These are phyloP conservation scores for Alternaria solani DNA, from an alignment of 2,329 filamentous ascomycete species.

Conservation along the genomic window DNA sequence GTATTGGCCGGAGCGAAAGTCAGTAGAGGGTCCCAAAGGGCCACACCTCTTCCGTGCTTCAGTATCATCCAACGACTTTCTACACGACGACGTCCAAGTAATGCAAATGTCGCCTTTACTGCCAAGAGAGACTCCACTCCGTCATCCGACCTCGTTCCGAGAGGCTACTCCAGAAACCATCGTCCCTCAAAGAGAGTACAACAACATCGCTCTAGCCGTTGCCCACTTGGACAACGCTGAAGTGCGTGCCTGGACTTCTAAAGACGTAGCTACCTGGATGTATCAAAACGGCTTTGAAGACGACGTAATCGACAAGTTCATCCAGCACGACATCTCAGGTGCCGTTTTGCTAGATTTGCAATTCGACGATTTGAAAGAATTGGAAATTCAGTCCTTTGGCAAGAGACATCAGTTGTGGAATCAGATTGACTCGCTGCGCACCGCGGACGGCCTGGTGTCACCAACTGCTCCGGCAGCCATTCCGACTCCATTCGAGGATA, in stretches of 20 bases:
- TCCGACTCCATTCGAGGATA: slow-evolving; percentile 60
- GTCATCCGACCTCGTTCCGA: slow-evolving; percentile 54
- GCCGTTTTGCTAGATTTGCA: slow-evolving; percentile 88
- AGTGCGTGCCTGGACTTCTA: slow-evolving; percentile 73
- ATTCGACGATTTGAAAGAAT: slow-evolving; percentile 84
- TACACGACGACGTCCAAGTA: slow-evolving; percentile 54
- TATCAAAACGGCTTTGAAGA: slow-evolving; percentile 80
- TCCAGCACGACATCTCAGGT: slow-evolving; percentile 91
- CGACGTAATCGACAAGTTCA: slow-evolving; percentile 80
- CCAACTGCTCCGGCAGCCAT: slow-evolving; percentile 55
- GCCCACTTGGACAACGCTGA: slow-evolving; percentile 67
- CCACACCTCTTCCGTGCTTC: slow-evolving; percentile 86
- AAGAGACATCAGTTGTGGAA: slow-evolving; percentile 82
- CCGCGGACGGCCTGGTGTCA: slow-evolving; percentile 51
- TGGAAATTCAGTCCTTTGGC: slow-evolving; percentile 82
- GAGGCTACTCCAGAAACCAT: slow-evolving; percentile 48
- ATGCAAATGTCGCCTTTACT: slow-evolving; percentile 78
- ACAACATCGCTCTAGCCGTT: slow-evolving; percentile 61
- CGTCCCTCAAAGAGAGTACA: slow-evolving; percentile 54
- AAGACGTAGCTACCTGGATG: slow-evolving; percentile 88
- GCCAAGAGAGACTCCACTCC: slow-evolving; percentile 64
- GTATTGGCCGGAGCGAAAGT: slow-evolving; percentile 67
- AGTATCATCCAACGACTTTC: slow-evolving; percentile 63
- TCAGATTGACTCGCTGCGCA: slow-evolving; percentile 74
- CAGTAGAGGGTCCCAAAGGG: slow-evolving; percentile 80